A percentile compares a stretch with the other conserved stretches of the same genome.
These are phyloP conservation scores for Taphrina deformans DNA, from an alignment of 1,139 yeast species.

Conservation along the genomic window DNA sequence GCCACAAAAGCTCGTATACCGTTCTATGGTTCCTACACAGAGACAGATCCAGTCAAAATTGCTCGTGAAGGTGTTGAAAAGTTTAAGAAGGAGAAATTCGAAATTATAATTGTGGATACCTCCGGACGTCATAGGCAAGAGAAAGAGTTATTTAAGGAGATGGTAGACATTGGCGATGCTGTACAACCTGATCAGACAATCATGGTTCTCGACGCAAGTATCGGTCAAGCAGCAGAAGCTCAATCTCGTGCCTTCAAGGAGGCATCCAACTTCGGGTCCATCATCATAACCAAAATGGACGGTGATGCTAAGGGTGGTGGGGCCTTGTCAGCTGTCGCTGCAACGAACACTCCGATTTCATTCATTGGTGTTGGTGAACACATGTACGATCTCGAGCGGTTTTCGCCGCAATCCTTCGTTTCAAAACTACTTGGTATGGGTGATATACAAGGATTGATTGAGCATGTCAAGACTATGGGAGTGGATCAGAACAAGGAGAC, in stretches of 20 bases:
- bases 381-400: slow-evolving; percentile 86
- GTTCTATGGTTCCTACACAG: slow-evolving; percentile 90
- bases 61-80: slow-evolving; percentile 89
- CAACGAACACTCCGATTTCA: slow-evolving; percentile 92
- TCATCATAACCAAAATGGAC: slow-evolving; percentile 93
- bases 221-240: slow-evolving; percentile 97
- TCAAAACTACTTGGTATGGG: slow-evolving; percentile 92
- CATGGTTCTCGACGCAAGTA: slow-evolving; percentile 96
- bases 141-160: slow-evolving; percentile 84
- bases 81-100: slow-evolving; percentile 88
- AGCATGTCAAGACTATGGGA: slow-evolving; percentile 84
- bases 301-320: slow-evolving; percentile 99
- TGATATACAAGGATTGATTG: slow-evolving; percentile 89
- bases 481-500: slow-evolving; percentile 83
- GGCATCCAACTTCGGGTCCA: slow-evolving; percentile 89
- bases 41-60: slow-evolving; percentile 91
- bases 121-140: slow-evolving; percentile 98
- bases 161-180: slow-evolving; percentile 86
- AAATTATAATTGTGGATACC: slow-evolving; percentile 91
- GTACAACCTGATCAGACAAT: slow-evolving; percentile 91
- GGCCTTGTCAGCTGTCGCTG: slow-evolving; percentile 97
- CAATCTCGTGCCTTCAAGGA: slow-evolving; percentile 95
- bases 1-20: slow-evolving; percentile 95
- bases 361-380: slow-evolving; percentile 99
- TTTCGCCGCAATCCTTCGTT: slow-evolving; percentile 84